Percentiles rank a stretch among this genome's conserved stretches.
Evolutionary conservation across 768 basidiomycete species (phyloP).

Genomic region (Mycena venus): DNA sequence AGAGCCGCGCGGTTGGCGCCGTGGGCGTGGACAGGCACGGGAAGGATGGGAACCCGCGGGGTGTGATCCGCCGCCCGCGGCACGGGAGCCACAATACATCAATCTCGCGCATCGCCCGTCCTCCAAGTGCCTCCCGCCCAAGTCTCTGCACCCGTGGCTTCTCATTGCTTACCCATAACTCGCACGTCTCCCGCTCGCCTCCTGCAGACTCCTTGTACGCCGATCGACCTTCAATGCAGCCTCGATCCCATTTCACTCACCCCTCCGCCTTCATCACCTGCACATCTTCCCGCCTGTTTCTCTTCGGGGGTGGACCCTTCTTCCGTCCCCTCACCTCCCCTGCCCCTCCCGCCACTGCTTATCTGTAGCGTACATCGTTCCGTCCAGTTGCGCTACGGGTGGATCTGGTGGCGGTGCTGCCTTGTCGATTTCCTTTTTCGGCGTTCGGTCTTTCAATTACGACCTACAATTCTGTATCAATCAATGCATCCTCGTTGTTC

Average conservation of each 20-base stretch:
- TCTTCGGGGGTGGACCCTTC: no score
- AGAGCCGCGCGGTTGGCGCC: neutral
- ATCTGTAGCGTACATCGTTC: no score
- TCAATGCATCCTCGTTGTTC: no score
- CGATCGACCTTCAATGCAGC: neutral
- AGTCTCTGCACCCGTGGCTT: neutral
- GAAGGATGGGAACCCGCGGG: no score
- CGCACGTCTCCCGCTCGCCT: neutral
- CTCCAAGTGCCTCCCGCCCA: neutral
- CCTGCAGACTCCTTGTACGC: neutral
- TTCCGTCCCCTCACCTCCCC: no score
- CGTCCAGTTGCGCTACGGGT: neutral
- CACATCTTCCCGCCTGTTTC: neutral
- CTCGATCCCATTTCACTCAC: conserved; percentile 1
- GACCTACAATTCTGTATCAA: neutral
- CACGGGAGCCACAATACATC: neutral
- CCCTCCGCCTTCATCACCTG: neutral
- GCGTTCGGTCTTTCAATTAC: neutral
- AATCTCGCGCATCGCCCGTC: neutral
- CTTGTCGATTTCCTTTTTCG: neutral
- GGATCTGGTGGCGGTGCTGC: neutral
- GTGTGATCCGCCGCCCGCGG: neutral
- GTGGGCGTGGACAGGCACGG: no score
- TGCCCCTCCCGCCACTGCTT: no score
- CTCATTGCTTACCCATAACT: neutral